phyloP scores from a whole-genome alignment of 2,329 filamentous ascomycete genomes.

The Chrysoporthe deuterocubensis region DNA sequence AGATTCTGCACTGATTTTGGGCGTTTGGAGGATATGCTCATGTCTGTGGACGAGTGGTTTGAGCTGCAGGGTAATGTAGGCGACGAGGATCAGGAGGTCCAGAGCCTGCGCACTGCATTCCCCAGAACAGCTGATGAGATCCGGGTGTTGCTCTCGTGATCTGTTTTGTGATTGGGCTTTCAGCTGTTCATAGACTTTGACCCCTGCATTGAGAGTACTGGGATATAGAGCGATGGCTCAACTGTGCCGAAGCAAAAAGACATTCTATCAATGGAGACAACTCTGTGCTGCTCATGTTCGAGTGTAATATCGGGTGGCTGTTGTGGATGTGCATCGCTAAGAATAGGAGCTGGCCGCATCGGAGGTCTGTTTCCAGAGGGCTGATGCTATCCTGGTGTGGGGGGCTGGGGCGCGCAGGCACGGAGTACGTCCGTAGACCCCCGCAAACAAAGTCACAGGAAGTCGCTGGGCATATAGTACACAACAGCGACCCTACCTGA shows the following conservation, averaged over 20 bases:
- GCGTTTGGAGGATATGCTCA: constrained; percentile 55
- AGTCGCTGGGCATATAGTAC: constrained; percentile 2
- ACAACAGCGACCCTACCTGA: constrained; percentile 2
- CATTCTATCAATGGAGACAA: not conserved
- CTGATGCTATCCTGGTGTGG: constrained; percentile 9
- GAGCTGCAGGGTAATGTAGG: constrained; percentile 31
- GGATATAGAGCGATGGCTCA: constrained; percentile 1
- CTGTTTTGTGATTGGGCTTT: not conserved
- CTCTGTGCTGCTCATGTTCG: not conserved
- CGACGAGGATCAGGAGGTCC: constrained; percentile 30
- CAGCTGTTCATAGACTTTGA: not conserved
- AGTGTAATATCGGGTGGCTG: constrained; percentile 23
- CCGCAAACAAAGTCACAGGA: not conserved
- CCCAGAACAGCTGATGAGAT: constrained; percentile 65
- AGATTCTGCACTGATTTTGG: constrained; percentile 86
- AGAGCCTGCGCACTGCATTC: constrained; percentile 51
- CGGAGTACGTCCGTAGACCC: not conserved
- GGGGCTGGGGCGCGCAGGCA: not conserved
- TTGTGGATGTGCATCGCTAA: constrained; percentile 1
- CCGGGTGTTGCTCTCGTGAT: constrained; percentile 59
- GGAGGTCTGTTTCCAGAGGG: constrained; percentile 24
- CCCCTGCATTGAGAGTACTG: not conserved
- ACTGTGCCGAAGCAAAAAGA: not conserved
- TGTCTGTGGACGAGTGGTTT: constrained; percentile 45
- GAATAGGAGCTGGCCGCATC: constrained; percentile 25